Percentiles rank a stretch among this genome's conserved stretches.
phyloP scores from a whole-genome alignment of 2,329 filamentous ascomycete genomes.

The Nigrospora sphaerica region DNA sequence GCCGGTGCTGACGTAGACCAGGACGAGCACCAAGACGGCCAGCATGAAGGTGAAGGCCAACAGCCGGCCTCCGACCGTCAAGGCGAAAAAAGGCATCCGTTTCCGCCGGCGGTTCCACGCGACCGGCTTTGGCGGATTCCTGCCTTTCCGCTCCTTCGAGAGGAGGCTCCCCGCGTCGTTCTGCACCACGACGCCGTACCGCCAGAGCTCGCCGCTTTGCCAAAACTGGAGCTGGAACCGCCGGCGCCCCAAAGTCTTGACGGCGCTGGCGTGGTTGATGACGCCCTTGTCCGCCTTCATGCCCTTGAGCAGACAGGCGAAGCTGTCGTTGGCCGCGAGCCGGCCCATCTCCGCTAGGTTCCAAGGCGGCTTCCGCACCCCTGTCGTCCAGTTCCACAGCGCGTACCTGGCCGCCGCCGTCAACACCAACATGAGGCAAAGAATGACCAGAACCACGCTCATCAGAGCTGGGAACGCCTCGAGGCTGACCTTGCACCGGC shows the following conservation, averaged over 20 bases:
- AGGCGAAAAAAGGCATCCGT: conserved; percentile 18
- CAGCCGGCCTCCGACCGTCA: conserved; percentile 15
- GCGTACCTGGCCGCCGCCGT: conserved; percentile 17
- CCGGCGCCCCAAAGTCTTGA: conserved; percentile 15
- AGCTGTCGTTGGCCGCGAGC: conserved; percentile 21
- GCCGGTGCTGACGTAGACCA: conserved; percentile 20
- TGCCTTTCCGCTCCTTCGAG: conserved; percentile 5
- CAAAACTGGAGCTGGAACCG: conserved; percentile 12
- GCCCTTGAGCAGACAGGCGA: conserved; percentile 13
- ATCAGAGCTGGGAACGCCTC: conserved; percentile 24
- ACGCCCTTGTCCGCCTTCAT: conserved; percentile 2
- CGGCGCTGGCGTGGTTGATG: conserved; percentile 11
- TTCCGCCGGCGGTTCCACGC: neutral
- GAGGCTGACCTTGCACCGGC: conserved; percentile 23
- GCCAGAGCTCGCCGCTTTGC: conserved; percentile 10
- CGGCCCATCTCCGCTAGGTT: conserved; percentile 27
- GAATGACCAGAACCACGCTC: conserved; percentile 22
- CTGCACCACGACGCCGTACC: conserved; percentile 15
- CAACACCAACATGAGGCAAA: conserved; percentile 22
- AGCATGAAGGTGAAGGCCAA: conserved; percentile 12
- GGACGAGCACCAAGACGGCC: conserved; percentile 12
- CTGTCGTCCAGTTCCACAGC: conserved; percentile 27
- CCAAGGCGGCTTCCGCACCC: conserved; percentile 32
- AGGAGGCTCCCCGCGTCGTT: conserved; percentile 7
- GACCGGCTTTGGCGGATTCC: neutral